Evolutionary conservation across 768 basidiomycete genomes (phyloP).

Genomic region (Phaeotremella fagi): DNA sequence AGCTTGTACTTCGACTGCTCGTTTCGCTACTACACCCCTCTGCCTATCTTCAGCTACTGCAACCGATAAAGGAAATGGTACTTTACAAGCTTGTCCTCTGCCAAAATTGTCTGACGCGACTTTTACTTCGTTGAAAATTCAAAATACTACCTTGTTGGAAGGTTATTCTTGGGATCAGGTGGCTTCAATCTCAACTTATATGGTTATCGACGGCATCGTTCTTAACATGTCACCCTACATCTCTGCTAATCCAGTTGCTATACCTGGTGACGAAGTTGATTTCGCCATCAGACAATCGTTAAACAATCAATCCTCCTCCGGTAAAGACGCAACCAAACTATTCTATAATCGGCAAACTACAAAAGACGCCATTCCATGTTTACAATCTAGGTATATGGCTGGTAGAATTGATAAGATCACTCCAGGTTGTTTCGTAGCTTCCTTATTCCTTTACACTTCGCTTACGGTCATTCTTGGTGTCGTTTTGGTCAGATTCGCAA

Average conservation of each 20-base stretch:
- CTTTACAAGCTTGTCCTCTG: constrained; percentile 61
- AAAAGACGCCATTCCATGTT: constrained; percentile 67
- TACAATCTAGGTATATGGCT: constrained; percentile 78
- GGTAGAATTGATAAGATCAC: constrained; percentile 96
- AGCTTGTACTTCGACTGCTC: constrained; percentile 60
- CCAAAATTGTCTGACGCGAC: constrained; percentile 59
- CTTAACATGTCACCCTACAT: constrained; percentile 90
- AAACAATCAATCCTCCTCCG: constrained; percentile 52
- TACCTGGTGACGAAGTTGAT: constrained; percentile 74
- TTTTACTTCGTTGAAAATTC: constrained; percentile 59
- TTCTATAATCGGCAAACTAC: constrained; percentile 70
- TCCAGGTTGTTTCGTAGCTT: constrained; percentile 89
- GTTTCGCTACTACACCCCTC: constrained; percentile 67
- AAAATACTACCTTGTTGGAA: constrained; percentile 63
- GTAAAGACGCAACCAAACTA: constrained; percentile 84
- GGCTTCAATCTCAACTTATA: constrained; percentile 61
- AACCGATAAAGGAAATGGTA: constrained; percentile 35
- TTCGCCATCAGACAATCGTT: constrained; percentile 72
- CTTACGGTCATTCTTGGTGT: constrained; percentile 86
- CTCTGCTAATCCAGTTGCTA: constrained; percentile 60
- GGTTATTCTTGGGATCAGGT: constrained; percentile 94
- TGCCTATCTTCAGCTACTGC: constrained; percentile 54
- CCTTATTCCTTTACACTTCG: constrained; percentile 81
- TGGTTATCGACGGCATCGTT: constrained; percentile 89
- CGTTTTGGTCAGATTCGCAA: constrained; percentile 83